phyloP scores from a whole-genome alignment of 2,329 filamentous ascomycete species.

The Aspergillus quadricinctus region DNA sequence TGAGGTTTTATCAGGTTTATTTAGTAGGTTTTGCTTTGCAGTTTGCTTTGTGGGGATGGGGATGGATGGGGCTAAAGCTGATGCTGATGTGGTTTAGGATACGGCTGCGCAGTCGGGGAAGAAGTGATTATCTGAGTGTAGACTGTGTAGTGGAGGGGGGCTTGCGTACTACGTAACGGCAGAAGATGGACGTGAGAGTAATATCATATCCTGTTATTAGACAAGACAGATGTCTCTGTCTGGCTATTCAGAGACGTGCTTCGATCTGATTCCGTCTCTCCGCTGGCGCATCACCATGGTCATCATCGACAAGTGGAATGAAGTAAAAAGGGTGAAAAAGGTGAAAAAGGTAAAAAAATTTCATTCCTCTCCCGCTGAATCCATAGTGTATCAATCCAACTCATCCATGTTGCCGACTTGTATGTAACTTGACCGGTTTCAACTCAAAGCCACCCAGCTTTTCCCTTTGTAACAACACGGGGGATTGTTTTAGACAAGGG shows the following conservation, averaged over 20 bases:
- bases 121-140: conserved; percentile 17
- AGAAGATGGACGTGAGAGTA: not conserved
- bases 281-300: not conserved
- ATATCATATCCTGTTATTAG: not conserved
- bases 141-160: not conserved
- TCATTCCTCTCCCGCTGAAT: not conserved
- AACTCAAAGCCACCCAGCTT: not conserved
- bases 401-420: not conserved
- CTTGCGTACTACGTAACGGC: conserved; percentile 1
- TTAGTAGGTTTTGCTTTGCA: conserved; percentile 25
- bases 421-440: not conserved
- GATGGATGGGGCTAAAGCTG: not conserved
- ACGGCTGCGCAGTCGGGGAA: conserved; percentile 31
- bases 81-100: conserved; percentile 22
- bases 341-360: not conserved
- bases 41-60: not conserved
- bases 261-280: not conserved
- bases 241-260: no score
- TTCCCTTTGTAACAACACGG: not conserved
- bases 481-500: not conserved
- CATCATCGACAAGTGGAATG: not conserved
- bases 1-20: conserved; percentile 40
- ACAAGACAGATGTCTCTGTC: no score
- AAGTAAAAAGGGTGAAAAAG: not conserved
- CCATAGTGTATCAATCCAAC: not conserved